Conservation (phyloP, 768 basidiomycete genomes). For the Cubamyces lactineus region DNA sequence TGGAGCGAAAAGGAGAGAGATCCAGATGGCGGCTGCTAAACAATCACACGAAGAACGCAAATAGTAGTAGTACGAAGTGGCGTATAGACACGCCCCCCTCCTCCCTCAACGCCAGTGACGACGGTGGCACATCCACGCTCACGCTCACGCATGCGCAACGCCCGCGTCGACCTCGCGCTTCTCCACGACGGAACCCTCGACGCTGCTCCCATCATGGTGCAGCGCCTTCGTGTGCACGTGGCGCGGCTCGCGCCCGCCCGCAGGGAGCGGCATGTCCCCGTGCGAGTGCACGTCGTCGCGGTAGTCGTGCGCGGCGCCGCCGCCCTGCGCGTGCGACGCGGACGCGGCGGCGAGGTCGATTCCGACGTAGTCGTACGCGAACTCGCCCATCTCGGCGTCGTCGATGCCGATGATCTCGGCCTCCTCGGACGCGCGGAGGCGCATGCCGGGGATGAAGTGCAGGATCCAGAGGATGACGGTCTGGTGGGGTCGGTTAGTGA, state of each 20-base stretch:
- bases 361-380: conserved; percentile 55
- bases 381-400: conserved; percentile 65
- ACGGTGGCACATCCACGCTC: neutral
- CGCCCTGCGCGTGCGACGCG: conserved; percentile 28
- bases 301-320: conserved; percentile 29
- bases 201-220: conserved; percentile 16
- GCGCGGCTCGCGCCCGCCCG: conserved; percentile 41
- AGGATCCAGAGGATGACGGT: conserved; percentile 86
- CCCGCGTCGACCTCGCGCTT: conserved; percentile 7
- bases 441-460: conserved; percentile 83
- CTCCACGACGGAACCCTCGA: conserved; percentile 19
- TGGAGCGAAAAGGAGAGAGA: no score
- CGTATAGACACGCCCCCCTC: no score
- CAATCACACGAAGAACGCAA: no score
- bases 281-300: conserved; percentile 38
- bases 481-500: conserved; percentile 36
- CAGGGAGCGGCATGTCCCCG: conserved; percentile 31
- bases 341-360: conserved; percentile 33
- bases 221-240: conserved; percentile 29
- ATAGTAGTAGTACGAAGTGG: no score
- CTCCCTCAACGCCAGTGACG: no score
- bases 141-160: neutral
- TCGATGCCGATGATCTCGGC: conserved; percentile 85
- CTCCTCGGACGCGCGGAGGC: conserved; percentile 68
- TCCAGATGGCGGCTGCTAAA: no score